Evolutionary conservation across 345 rosid genomes (phyloP), one percentile per base, ranked within the genome.

Genomic region (Leavenworthia alabamica): DNA sequence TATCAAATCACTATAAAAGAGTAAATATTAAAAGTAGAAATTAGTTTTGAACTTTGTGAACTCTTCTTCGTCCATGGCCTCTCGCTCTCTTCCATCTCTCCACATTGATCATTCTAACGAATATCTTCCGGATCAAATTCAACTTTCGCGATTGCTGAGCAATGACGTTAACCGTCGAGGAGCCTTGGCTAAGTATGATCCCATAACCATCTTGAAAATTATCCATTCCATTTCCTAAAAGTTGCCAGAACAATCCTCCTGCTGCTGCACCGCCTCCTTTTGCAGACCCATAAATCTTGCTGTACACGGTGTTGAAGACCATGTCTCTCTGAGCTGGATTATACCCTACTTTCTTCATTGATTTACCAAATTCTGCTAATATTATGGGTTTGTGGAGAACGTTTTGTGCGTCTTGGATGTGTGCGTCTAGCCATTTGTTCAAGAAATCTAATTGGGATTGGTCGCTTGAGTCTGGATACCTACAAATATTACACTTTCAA

Each of bases 211-310:
- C 99, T 48, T 80, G 75, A 67, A 86, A 86, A 1, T 66, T 72
- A 66, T 82, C 94, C 96, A 89, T 83, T 31, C 84, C 97, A 70
- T 75, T 78, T 0, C 85, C 75, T 3, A 85, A 59, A 14, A 89
- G 94, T 42, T 93, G 99, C 99, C 99, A 93, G 67, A 92, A 89
- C 79, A 86, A 77, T 79, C 97, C 86, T 4, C 94, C 96, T 0
- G 89, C 89, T 1, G 89, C 96, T 8, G 95, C 94, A 6, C 96
- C 97, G 15, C 96, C 90, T 54, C 73, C 51, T 63, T 81, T 83
- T 0, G 97, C 97, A 2, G 98, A 92, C 3, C 75, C 70, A 64
- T 81, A 86, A 14, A 93, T 86, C 61, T 85, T 82, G 60, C 71
- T 41, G 76, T 86, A 89, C 60, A 89, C 86, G 1, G 81, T 79